Evolutionary conservation across 495 filamentous ascomycete genomes (phyloP).

Genomic region (Diplogelasinospora grovesii): DNA sequence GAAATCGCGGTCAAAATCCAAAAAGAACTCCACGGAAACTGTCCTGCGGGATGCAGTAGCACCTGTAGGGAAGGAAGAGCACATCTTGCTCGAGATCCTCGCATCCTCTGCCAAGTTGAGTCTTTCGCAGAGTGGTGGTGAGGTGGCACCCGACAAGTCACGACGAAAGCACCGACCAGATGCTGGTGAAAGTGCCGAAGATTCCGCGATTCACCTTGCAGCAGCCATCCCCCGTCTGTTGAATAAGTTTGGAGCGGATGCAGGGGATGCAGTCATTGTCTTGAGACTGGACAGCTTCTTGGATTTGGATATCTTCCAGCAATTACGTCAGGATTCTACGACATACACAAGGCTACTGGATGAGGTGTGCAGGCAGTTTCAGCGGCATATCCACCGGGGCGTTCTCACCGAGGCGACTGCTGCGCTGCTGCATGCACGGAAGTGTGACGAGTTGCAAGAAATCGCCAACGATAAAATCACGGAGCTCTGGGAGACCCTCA

Average conservation of each 20-base stretch:
- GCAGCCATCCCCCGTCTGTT: conserved; percentile 74
- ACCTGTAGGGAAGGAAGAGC: conserved; percentile 70
- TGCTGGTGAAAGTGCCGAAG: conserved; percentile 59
- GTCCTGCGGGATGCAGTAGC: conserved; percentile 60
- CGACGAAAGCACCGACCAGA: conserved; percentile 55
- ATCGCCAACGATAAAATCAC: conserved; percentile 71
- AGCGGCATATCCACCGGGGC: conserved; percentile 75
- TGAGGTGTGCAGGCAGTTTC: conserved; percentile 90
- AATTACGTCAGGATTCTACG: conserved; percentile 77
- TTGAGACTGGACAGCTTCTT: conserved; percentile 81
- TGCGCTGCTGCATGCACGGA: conserved; percentile 77
- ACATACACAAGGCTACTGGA: conserved; percentile 77
- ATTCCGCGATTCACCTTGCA: conserved; percentile 66
- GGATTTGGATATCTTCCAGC: conserved; percentile 81
- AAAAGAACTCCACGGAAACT: conserved; percentile 39
- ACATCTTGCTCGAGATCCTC: conserved; percentile 79
- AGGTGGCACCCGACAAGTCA: conserved; percentile 55
- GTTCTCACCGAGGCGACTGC: conserved; percentile 80
- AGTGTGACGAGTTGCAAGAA: conserved; percentile 81
- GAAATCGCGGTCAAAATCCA: conserved; percentile 34
- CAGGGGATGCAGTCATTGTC: conserved; percentile 76
- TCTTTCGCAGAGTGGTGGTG: too few relatives aligned
- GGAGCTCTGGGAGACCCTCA: conserved; percentile 76
- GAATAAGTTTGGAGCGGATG: conserved; percentile 86
- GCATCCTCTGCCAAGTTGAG: conserved; percentile 67